Conservation (phyloP, 75 land plant species). For the Pinus taeda region DNA sequence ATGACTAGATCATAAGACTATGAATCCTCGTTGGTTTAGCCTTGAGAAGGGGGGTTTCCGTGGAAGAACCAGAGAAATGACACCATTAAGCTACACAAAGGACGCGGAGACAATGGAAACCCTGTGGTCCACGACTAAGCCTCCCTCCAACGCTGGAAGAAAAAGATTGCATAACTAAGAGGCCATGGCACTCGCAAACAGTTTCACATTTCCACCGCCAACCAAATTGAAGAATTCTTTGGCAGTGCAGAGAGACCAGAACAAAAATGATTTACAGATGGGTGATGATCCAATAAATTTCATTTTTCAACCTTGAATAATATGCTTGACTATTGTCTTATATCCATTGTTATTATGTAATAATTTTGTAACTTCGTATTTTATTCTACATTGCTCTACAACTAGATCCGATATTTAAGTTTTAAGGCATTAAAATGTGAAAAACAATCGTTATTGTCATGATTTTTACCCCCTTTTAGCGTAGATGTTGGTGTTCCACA, state of each 20-base stretch:
- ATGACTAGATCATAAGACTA: no score
- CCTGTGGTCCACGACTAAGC: constrained; percentile 41
- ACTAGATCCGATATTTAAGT: no score
- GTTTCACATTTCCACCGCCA: constrained; percentile 29
- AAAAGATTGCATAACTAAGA: constrained; percentile 9
- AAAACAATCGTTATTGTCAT: no score
- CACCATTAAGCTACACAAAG: constrained; percentile 51
- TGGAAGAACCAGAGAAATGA: constrained; percentile 51
- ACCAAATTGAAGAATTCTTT: constrained; percentile 69
- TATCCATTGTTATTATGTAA: no score
- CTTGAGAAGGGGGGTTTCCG: background rate
- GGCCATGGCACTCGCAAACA: background rate
- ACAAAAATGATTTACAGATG: constrained; percentile 45
- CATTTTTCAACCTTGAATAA: no score
- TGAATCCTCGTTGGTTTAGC: no score
- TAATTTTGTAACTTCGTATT: no score
- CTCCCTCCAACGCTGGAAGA: constrained; percentile 5
- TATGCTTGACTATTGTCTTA: no score
- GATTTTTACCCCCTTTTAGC: no score
- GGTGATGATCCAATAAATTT: constrained; percentile 22
- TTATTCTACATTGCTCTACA: no score
- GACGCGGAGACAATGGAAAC: constrained; percentile 27
- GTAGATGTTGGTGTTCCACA: no score
- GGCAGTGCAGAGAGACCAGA: constrained; percentile 42
- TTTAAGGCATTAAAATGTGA: no score